These are phyloP conservation scores for Penicillium polonicum DNA, from an alignment of 2,329 filamentous ascomycete genomes.

Conservation along the genomic window DNA sequence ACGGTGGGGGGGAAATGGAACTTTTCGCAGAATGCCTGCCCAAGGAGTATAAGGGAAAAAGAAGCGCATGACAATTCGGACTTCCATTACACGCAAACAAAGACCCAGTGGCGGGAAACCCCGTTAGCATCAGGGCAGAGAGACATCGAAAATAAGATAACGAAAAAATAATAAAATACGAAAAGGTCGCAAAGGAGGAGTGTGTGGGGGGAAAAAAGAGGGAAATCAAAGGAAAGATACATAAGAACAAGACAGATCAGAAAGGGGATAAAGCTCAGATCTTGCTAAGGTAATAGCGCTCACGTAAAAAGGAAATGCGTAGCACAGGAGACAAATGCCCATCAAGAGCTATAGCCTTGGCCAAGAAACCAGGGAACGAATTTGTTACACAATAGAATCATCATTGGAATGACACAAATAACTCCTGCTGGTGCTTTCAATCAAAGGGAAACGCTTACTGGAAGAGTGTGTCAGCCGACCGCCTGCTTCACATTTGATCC, in stretches of 20 bases:
- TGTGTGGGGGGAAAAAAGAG: constrained; percentile 11
- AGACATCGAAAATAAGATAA: constrained; percentile 14
- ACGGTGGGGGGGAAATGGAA: constrained; percentile 33
- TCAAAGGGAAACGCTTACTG: constrained; percentile 41
- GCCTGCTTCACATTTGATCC: constrained; percentile 30
- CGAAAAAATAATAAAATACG: constrained; percentile 13
- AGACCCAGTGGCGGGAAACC: constrained; percentile 27
- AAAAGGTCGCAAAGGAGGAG: neutral
- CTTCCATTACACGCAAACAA: constrained; percentile 41
- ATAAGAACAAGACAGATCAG: constrained; percentile 21
- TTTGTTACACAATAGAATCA: constrained; percentile 43
- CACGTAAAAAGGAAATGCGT: constrained; percentile 42
- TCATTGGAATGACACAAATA: constrained; percentile 43
- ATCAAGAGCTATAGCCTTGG: constrained; percentile 46
- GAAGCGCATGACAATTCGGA: constrained; percentile 36
- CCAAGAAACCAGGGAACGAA: constrained; percentile 35
- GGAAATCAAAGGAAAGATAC: constrained; percentile 15
- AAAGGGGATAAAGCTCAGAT: constrained; percentile 31
- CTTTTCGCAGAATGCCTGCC: constrained; percentile 49
- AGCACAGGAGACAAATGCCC: constrained; percentile 43
- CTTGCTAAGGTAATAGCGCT: constrained; percentile 42
- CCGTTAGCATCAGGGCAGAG: constrained; percentile 20
- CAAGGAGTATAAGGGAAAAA: constrained; percentile 38
- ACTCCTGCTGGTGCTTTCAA: constrained; percentile 47
- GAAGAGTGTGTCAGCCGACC: constrained; percentile 29